Evolutionary conservation across 23 red algal genomes (phyloP).

Genomic region (Gracilaria gracilis): DNA sequence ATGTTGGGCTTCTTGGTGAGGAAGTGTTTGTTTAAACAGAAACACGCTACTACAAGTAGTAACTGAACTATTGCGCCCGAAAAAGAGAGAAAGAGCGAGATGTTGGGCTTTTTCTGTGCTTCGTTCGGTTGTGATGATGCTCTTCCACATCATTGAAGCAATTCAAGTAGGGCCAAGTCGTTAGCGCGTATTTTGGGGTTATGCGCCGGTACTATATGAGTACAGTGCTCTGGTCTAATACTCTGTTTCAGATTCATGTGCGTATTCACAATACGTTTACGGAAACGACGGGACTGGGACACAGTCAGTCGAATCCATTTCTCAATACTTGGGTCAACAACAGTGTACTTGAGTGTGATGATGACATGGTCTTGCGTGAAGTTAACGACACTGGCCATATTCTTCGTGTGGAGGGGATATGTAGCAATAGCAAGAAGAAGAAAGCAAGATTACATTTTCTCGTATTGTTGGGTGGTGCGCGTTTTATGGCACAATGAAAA

Average conservation of each 20-base stretch:
- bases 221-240: not conserved
- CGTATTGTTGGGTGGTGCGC: no score
- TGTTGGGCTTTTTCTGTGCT: not conserved
- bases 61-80: no score
- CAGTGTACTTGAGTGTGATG: not conserved
- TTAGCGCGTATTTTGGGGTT: not conserved
- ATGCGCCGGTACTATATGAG: not conserved
- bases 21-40: no score
- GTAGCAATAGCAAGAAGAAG: no score
- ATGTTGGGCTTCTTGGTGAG: no score
- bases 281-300: not conserved
- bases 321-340: not conserved
- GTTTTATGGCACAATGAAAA: no score
- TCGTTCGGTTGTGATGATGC: not conserved
- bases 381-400: not conserved
- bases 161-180: not conserved
- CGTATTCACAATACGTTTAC: not conserved
- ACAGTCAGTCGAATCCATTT: not conserved
- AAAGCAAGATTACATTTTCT: no score
- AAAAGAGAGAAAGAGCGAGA: no score
- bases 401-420: not conserved
- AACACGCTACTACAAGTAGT: no score
- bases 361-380: not conserved
- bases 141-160: not conserved
- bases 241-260: not conserved